Evolutionary conservation across 1,139 yeast species (phyloP), one percentile per base, ranked within the genome.

Genomic region (Pichia sp.): DNA sequence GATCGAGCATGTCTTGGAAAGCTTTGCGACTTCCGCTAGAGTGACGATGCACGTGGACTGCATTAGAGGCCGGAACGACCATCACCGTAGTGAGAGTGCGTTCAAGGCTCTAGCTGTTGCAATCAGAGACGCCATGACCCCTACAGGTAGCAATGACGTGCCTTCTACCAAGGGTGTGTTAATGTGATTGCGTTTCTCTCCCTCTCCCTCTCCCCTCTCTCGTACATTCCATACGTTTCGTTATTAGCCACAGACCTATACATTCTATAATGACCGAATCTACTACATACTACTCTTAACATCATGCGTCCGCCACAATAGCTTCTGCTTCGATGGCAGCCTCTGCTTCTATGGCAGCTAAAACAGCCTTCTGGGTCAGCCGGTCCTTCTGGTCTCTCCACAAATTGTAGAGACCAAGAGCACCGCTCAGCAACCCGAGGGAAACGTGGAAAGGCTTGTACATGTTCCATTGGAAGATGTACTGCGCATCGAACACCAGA

Each of bases 161-260:
- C 99, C 99, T 30, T 87, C 96, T 57, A 93, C 99, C 31, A 93
- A 93, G 72, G 99, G 99, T 52, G 99, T 93, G 8, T 76, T 93
- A 51, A 82, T 82, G 67, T 83, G 26, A 23, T 23, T 23, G 11
- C n/a, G 15, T 26, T 36, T 23, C 42, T 38, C 16, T 8, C 16
- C 41, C 41, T 23, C 26, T 36, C n/a, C n/a, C n/a, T 36, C n/a
- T 6, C 16, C 41, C 7, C n/a, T 36, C 13, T 36, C 16, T 36
- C 41, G 41, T 36, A 36, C 41, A 47, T 40, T 48, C 26, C 26
- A 23, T 23, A 23, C 26, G 26, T 23, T 23, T 19, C n/a, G 42
- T 16, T 11, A 45, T 45, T 44, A 44, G 10, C 36, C 41, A 23
- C 26, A 23, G 26, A 23, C 26, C 26, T 23, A 48, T 42, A 41